These are phyloP conservation scores for Fusarium chlamydosporum DNA, from an alignment of 2,329 filamentous ascomycete species.

Conservation along the genomic window DNA sequence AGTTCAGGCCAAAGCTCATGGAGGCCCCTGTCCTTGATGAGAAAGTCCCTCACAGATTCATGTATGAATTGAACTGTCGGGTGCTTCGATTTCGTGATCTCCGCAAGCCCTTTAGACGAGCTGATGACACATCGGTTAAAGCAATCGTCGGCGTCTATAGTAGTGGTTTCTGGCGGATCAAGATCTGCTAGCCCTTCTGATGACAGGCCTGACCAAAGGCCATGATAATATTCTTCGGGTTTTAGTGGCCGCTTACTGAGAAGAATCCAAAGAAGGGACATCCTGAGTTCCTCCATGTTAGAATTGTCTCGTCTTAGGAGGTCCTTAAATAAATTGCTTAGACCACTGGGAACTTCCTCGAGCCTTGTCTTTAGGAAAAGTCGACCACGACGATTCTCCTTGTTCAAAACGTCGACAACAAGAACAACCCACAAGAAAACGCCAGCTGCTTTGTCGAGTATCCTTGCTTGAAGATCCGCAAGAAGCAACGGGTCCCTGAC, in stretches of 20 bases:
- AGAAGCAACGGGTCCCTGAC: neutral
- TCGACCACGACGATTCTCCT: conserved; percentile 51
- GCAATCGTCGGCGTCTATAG: fast-evolving
- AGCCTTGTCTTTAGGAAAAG: conserved; percentile 51
- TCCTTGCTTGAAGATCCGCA: conserved; percentile 14
- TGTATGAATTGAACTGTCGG: conserved; percentile 67
- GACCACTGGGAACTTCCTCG: conserved; percentile 53
- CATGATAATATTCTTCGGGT: conserved; percentile 60
- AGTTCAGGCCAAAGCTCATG: conserved; percentile 34
- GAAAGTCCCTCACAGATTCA: conserved; percentile 64
- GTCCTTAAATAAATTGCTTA: conserved; percentile 65
- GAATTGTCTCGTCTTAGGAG: conserved; percentile 64
- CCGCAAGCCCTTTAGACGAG: conserved; percentile 66
- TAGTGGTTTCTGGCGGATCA: conserved; percentile 41
- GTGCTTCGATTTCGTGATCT: conserved; percentile 54
- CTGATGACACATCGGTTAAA: conserved; percentile 54
- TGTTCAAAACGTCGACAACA: conserved; percentile 58
- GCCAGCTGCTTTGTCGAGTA: conserved; percentile 57
- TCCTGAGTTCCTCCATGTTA: conserved; percentile 57
- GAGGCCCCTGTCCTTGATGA: conserved; percentile 57
- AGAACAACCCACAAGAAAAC: conserved; percentile 63
- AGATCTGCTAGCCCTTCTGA: neutral
- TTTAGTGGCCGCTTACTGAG: conserved; percentile 62
- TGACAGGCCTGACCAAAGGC: conserved; percentile 2
- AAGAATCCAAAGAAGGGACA: conserved; percentile 67